Base-by-base conservation (phyloP, 225 moss, liverwort and hornwort species). In the Marchantia paleacea region DNA sequence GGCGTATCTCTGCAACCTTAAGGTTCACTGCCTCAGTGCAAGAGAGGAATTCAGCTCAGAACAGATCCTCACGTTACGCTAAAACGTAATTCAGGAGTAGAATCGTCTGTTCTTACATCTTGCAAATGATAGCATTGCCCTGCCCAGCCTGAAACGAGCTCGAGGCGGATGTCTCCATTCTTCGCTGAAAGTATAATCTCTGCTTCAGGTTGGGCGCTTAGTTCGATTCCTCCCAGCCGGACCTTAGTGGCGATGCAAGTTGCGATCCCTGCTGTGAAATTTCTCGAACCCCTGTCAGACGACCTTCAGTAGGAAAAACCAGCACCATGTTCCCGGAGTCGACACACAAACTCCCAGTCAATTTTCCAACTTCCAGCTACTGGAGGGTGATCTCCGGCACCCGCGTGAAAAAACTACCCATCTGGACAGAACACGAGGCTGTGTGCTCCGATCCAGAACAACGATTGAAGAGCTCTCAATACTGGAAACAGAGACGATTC, bases 81-180 rank as follows among this genome's bases (percentile, higher is more conserved):
- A 7, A 65, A 55, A 55, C 58, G 77, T 55, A 50, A 69, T 60
- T 13, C 10, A 26, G 61, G 58, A 74, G 22, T 19, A 55, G 69
- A 50, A 7, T 55, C 55, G 53, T 48, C 20, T 47, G 55, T 24
- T 68, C 90, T 78, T 88, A 94, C 92, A 94, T 88, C 87, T 86
- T 88, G 83, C 92, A 94, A 30, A 94, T 81, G 61, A 91, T 80
- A 26, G 88, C 88, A 66, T 85, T 80, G 12, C 91, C 92, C 39
- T 86, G 72, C 49, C 81, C 69, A 19, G 81, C 62, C 28, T 72
- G 55, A 58, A 68, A 80, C 51, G 83, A 53, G 74, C 78, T 76
- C 24, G 86, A 52, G 26, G 60, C 24, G 4, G 83, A 19, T 30
- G 65, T 77, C 14, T 77, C 77, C 85, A 83, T 82, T 60, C 22